Evolutionary conservation across 768 basidiomycete genomes (phyloP).

Genomic region (Suillus luteus): DNA sequence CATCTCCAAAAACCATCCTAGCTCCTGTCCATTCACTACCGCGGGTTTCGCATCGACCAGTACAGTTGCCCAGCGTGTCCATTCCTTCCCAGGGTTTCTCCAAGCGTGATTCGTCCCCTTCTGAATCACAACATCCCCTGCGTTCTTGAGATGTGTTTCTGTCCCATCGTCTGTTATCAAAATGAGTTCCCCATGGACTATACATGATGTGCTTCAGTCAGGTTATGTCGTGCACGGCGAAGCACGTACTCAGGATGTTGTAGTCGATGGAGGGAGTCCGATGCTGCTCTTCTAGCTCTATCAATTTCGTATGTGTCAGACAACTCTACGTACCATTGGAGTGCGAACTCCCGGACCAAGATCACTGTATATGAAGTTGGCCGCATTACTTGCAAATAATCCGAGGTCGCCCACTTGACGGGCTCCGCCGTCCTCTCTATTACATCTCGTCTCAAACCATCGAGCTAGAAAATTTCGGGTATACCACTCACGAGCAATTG

Average conservation of each 20-base stretch:
- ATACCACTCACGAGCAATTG: slow-evolving; percentile 42
- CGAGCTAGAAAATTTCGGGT: neutral
- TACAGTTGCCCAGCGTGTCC: slow-evolving; percentile 55
- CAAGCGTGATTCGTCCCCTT: slow-evolving; percentile 63
- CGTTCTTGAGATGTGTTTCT: slow-evolving; percentile 52
- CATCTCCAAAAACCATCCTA: slow-evolving; percentile 30
- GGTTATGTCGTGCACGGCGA: neutral
- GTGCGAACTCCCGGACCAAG: slow-evolving; percentile 52
- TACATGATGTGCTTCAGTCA: slow-evolving; percentile 3
- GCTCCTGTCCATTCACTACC: slow-evolving; percentile 43
- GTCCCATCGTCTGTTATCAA: slow-evolving; percentile 58
- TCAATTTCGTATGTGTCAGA: slow-evolving; percentile 2
- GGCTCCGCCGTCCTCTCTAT: slow-evolving; percentile 53
- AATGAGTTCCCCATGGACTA: slow-evolving; percentile 57
- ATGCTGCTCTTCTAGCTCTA: slow-evolving; percentile 14
- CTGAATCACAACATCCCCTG: slow-evolving; percentile 59
- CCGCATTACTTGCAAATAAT: slow-evolving; percentile 43
- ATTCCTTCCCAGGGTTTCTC: slow-evolving; percentile 52
- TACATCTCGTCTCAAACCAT: neutral
- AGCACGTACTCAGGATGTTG: slow-evolving; percentile 54
- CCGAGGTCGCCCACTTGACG: slow-evolving; percentile 46
- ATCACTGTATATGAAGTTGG: slow-evolving; percentile 54
- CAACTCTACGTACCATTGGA: slow-evolving; percentile 44
- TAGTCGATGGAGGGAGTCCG: slow-evolving; percentile 61
- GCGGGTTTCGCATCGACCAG: slow-evolving; percentile 58